These are phyloP conservation scores for Phytophthora cryptogea DNA, from an alignment of 352 stramenopile species.

Conservation along the genomic window DNA sequence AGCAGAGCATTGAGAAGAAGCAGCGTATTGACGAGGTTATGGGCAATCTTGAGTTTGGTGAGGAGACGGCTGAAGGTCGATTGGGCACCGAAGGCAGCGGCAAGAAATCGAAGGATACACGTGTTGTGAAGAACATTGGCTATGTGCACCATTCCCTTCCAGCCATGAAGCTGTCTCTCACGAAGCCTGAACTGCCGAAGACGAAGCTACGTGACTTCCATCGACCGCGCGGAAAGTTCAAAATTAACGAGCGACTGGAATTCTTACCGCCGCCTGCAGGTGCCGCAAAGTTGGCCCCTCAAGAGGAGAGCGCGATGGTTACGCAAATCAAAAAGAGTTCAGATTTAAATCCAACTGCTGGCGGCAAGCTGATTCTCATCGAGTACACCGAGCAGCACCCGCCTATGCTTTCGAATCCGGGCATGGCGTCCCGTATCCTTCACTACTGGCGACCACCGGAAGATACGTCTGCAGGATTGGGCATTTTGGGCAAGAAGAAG, in stretches of 20 bases:
- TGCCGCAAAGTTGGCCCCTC: slow-evolving; percentile 45
- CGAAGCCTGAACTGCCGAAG: slow-evolving; percentile 84
- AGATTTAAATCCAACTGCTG: slow-evolving; percentile 74
- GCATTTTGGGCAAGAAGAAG: slow-evolving; percentile 75
- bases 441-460: slow-evolving; percentile 85
- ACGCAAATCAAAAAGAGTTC: slow-evolving; percentile 91
- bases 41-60: slow-evolving; percentile 77
- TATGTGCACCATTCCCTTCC: slow-evolving; percentile 85
- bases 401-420: slow-evolving; percentile 79
- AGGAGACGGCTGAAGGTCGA: slow-evolving; percentile 69
- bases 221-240: slow-evolving; percentile 83
- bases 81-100: slow-evolving; percentile 67
- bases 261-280: slow-evolving; percentile 54
- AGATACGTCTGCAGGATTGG: slow-evolving; percentile 37
- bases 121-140: slow-evolving; percentile 86
- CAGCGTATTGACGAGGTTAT: slow-evolving; percentile 84
- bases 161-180: slow-evolving; percentile 88
- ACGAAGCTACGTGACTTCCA: slow-evolving; percentile 84
- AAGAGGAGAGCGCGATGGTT: slow-evolving; percentile 74
- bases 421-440: slow-evolving; percentile 84
- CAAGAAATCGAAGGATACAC: slow-evolving; percentile 85
- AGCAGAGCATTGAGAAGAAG: slow-evolving; percentile 78
- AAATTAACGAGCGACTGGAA: slow-evolving; percentile 79
- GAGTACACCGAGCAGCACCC: slow-evolving; percentile 87
- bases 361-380: slow-evolving; percentile 79